Base-by-base conservation (phyloP, 1,284 basidiomycete species). In the Gastroboletus turbinatus region DNA sequence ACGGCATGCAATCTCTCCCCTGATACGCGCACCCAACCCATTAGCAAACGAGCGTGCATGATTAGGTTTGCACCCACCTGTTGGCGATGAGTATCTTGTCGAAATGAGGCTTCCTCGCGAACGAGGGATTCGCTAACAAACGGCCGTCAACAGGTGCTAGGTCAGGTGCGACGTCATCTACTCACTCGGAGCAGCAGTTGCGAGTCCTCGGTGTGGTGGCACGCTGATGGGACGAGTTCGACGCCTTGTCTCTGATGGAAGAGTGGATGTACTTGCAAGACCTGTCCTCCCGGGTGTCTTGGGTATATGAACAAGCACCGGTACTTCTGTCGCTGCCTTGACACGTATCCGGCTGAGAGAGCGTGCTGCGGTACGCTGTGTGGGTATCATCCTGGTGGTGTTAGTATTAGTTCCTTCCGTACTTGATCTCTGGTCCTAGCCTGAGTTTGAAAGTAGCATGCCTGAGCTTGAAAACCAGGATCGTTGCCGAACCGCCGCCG, bases 1-100 rank as follows among this genome's bases (percentile, higher is more conserved):
- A 39, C 95, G 85, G 70, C 93, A 94, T 4, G 95, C 95, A 59
- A 97, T 97, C 75, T 98, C 95, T 42, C 95, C 95, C 68, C 93
- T 93, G 60, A 30, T 43, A 27, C 35, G 46, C 16, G 38, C 10
- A 45, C 46, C 29, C 8, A 13, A 45, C 3, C 16, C 47, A 11
- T 52, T 32, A 48, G 19, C 16, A 35, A 56, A 23, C 46, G 21
- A 47, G 7, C 9, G 36, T 11, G 45, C 14, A 19, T n/a, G 27
- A 29, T 14, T 9, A 16, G 3, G n/a, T 5, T 4, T 23, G 27
- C 55, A 85, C 30, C 85, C 21, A 87, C 85, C 92, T 78, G 68
- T 94, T 95, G 1, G 92, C 92, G 56, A 95, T 85, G 39, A 95
- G 79, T 56, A 94, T 88, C 78, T 94, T 94, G 76, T 89, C 82